Evolutionary conservation across 2,329 filamentous ascomycete species (phyloP), one percentile per base, ranked within the genome.

Genomic region (Cercospora zeae-maydis): DNA sequence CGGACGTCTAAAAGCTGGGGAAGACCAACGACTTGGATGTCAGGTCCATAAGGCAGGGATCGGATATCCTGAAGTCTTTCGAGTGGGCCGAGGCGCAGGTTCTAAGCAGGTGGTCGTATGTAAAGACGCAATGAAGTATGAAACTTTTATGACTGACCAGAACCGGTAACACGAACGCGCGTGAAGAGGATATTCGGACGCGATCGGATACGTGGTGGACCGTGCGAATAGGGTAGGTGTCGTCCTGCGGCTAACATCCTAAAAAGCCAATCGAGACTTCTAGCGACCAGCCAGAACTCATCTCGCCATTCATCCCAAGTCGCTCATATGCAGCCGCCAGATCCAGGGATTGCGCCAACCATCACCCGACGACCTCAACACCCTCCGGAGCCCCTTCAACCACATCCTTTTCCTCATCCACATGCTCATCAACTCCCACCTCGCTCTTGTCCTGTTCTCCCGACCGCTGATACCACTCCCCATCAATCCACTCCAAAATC

Each of bases 401-500:
- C 4, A 33, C 24, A 47, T 58, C 55, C 13, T 31, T 31, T 9
- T 47, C 55, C n/a, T 58, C 36, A n/a, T 36, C 39, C n/a, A 9
- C 56, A 19, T 51, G 21, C 13, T 19, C 36, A 16, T 57, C 54
- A 9, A 16, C 31, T 21, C 27, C 11, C n/a, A 36, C 56, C 7
- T 58, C 31, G 39, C 27, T 24, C 42, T 58, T 36, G 31, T 34
- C 39, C 24, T 61, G 56, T 7, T 61, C 63, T 8, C 31, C 63
- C 27, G 67, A 69, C n/a, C 42, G 61, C 49, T 70, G 69, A 58
- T 71, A 73, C 75, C 75, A 76, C 7, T 52, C 62, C 30, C 61
- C 60, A 57, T 75, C 74, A 14, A 75, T 63, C 90, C 90, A 93
- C 39, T 79, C 77, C 4, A 84, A 82, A 58, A 95, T 84, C 71